Base-by-base conservation (phyloP, 495 filamentous ascomycete genomes). In the Daldinia caldariorum region DNA sequence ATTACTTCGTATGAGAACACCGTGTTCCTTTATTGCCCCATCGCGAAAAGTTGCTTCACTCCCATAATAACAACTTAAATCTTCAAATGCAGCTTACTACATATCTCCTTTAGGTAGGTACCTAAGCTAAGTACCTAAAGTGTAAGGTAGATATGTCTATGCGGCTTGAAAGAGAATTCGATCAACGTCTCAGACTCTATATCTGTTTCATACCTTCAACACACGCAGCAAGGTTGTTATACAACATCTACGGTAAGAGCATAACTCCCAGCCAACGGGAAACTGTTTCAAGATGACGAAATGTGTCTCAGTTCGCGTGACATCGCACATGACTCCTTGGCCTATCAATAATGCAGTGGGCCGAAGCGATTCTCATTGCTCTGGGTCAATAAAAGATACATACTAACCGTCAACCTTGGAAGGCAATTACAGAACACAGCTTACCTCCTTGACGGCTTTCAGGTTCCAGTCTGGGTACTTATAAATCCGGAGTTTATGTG, bases 251-350 rank as follows among this genome's bases (percentile, higher is more conserved):
- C 32, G 50, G 60, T 56, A 55, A 60, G 45, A 26, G 16, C 38
- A 55, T 37, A 60, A 34, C 35, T 20, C 34, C 22, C 58, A 37
- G 4, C 49, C 26, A n/a, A 62, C 49, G 20, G 41, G 34, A 34
- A 38, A 38, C 29, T 58, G 70, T 72, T 72, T 72, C 70, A 66
- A 51, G 41, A 62, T 69, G 70, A 72, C 70, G 70, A 61, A 72
- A 63, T 64, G 38, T 61, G 70, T 68, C 58, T 69, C 58, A 55
- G 53, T 49, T 68, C 20, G 57, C 35, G 70, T 72, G 51, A 58
- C 61, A 69, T 66, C 20, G 43, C 65, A 69, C 43, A 41, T 35
- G 20, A 13, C 26, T 61, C 26, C 47, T 54, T 8, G 45, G 53
- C 69, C 64, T 72, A 72, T 65, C 70, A 61, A 57, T 34, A 51